Evolutionary conservation across 2,329 filamentous ascomycete genomes (phyloP).

Genomic region (Alternaria metachromatica): DNA sequence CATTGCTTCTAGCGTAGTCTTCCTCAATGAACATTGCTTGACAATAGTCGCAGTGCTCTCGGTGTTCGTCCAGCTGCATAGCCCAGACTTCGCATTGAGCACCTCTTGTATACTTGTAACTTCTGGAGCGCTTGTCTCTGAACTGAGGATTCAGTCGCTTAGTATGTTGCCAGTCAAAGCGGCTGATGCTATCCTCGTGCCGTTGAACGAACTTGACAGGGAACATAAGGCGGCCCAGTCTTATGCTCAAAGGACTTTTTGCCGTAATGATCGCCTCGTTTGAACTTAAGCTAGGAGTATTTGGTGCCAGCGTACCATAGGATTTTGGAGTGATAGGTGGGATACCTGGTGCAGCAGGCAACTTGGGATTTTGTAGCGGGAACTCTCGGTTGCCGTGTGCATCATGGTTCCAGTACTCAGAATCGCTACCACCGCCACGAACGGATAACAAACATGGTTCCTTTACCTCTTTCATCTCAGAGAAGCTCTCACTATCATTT

Average conservation of each 20-base stretch:
- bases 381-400: neutral
- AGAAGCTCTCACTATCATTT: neutral
- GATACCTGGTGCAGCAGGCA: neutral
- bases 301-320: neutral
- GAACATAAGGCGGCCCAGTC: neutral
- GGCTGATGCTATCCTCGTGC: neutral
- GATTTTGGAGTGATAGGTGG: neutral
- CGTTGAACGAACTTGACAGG: neutral
- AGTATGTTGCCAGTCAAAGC: slow-evolving; percentile 1
- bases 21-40: neutral
- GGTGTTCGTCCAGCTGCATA: slow-evolving; percentile 1
- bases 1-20: neutral
- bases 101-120: neutral
- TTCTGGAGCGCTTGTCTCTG: neutral
- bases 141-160: neutral
- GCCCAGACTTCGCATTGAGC: neutral
- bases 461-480: neutral
- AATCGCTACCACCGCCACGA: neutral
- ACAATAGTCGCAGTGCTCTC: slow-evolving; percentile 2
- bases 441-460: neutral
- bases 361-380: neutral
- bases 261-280: neutral
- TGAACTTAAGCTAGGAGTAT: too few relatives aligned
- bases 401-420: neutral
- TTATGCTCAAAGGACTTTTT: neutral